These are phyloP conservation scores for Thalassiosira livingstoniorum DNA, from an alignment of 352 stramenopile species.

Conservation along the genomic window DNA sequence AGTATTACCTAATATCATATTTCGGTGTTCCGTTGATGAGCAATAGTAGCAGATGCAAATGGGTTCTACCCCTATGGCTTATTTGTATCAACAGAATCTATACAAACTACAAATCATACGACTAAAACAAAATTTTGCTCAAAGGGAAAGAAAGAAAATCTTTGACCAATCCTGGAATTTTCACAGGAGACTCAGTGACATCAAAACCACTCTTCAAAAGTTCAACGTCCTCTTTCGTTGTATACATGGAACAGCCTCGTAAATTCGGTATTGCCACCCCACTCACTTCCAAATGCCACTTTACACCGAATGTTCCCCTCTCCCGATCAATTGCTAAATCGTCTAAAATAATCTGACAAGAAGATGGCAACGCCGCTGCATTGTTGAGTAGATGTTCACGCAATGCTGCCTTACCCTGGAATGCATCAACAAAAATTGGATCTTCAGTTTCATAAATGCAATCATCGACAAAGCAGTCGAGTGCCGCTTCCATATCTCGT, in stretches of 20 bases:
- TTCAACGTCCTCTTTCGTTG: not conserved
- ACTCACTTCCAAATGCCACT: constrained; percentile 39
- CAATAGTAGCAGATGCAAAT: too few species aligned
- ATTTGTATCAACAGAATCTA: too few species aligned
- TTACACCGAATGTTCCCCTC: constrained; percentile 1
- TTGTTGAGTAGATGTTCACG: constrained; percentile 32
- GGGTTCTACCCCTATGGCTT: too few species aligned
- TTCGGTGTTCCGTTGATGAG: too few species aligned
- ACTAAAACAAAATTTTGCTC: constrained; percentile 2
- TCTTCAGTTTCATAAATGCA: constrained; percentile 46
- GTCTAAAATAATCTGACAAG: constrained; percentile 37
- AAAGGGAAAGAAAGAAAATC: not conserved
- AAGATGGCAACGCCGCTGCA: constrained; percentile 21
- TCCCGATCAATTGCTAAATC: constrained; percentile 14
- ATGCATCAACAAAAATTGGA: constrained; percentile 54
- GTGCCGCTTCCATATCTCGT: constrained; percentile 26
- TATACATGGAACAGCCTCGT: constrained; percentile 46
- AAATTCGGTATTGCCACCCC: constrained; percentile 28
- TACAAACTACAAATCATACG: not conserved
- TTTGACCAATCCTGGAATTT: constrained; percentile 2
- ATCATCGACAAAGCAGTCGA: constrained; percentile 33
- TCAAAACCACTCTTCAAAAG: constrained; percentile 27
- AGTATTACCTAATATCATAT: too few species aligned
- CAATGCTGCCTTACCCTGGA: constrained; percentile 28
- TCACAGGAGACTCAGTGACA: constrained; percentile 20